Evolutionary conservation across 139 green algal species (phyloP).

Genomic region (Chlorella vulgaris): DNA sequence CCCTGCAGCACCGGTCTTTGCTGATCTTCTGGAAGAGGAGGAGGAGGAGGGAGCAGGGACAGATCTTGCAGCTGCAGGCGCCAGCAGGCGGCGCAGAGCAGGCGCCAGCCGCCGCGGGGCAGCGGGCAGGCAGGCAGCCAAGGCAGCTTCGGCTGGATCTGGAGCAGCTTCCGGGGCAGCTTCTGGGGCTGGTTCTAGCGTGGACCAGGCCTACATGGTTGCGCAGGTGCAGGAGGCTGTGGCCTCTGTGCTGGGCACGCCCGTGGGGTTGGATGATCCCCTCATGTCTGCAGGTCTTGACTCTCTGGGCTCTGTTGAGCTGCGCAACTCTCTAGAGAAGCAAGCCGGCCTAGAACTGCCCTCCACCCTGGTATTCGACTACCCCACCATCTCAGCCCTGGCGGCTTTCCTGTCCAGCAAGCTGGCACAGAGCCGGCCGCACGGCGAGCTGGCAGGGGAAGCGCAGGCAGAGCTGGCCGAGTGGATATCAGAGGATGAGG

Average conservation of each 20-base stretch:
- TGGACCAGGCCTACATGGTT: slow-evolving; percentile 32
- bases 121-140: slow-evolving; percentile 51
- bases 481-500: slow-evolving; percentile 19
- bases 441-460: not conserved
- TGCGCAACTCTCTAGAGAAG: slow-evolving; percentile 46
- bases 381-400: slow-evolving; percentile 57
- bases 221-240: slow-evolving; percentile 54
- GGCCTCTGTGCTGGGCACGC: slow-evolving; percentile 47
- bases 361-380: slow-evolving; percentile 65
- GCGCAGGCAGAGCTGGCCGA: not conserved
- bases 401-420: slow-evolving; percentile 36
- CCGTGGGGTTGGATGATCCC: slow-evolving; percentile 43
- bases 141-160: not conserved
- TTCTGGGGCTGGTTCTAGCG: not conserved
- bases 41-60: no score
- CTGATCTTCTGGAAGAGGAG: no score
- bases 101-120: not conserved
- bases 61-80: not conserved
- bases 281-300: slow-evolving; percentile 72
- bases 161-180: not conserved
- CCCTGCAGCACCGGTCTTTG: not conserved
- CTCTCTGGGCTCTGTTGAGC: slow-evolving; percentile 56
- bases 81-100: not conserved
- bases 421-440: slow-evolving; percentile 2
- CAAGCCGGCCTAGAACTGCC: slow-evolving; percentile 40